Base-by-base conservation (phyloP, 495 filamentous ascomycete genomes). In the Penicillium waksmanii region DNA sequence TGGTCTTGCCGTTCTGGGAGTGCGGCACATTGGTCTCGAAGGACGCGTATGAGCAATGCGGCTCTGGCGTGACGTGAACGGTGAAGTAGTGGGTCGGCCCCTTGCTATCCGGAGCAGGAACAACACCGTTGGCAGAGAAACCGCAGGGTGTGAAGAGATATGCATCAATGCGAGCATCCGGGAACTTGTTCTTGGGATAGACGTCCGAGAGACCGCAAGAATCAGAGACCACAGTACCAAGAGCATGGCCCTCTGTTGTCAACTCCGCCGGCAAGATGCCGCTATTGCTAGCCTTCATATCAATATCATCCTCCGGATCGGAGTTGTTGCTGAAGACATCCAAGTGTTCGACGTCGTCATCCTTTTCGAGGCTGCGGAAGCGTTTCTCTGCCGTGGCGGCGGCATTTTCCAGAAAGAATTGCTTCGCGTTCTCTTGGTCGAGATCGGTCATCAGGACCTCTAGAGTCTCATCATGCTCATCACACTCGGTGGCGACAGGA, bases 1-100 rank as follows among this genome's bases (percentile, higher is more conserved):
- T 97, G 67, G 92, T 87, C 64, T 93, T 92, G 12, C 94, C 94
- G 51, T 84, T 89, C 75, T 96, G 91, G 21, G 86, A 85, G 55
- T 91, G 87, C n/a, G 96, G 95, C 7, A 99, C 96, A 63, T 99
- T 98, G 63, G 96, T 97, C 81, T 99, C 96, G 68, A 99, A 99
- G 5, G 93, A 97, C 15, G 96, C 96, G 68, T 96, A 99, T n/a
- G 92, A 96, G 81, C 94, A 99, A 67, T 96, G 86, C 34, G 95
- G 90, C 80, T 99, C 96, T 1, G 96, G 96, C 0, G 96, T 99
- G 58, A 99, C 96, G 72, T 99, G 96, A 44, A 99, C 96, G 2
- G 94, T 99, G 81, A 97, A 99, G 75, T 99, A 99, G 77, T 98
- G 92, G 17, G 89, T 91, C 38, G 81, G 84, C 33, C 77, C 79